A percentile compares a stretch with the other conserved stretches of the same genome.
Conservation (phyloP, 176 grass and related monocot species). For the Phragmites australis region DNA sequence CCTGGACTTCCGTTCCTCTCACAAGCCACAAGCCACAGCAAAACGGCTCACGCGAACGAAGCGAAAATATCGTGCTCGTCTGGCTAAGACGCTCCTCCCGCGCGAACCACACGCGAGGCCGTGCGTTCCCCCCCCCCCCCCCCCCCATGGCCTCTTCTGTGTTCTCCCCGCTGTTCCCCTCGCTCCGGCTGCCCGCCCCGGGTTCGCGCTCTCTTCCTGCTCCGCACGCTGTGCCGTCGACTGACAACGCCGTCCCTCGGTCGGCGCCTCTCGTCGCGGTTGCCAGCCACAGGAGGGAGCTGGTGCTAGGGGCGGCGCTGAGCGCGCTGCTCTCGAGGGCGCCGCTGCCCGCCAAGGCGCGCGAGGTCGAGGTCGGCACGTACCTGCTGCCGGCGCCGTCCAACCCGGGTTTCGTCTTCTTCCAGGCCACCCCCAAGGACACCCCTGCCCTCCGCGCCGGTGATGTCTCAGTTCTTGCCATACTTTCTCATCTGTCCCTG, state of each 20-base stretch:
- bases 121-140: background rate
- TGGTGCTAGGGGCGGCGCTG: constrained; percentile 55
- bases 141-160: constrained; percentile 51
- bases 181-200: constrained; percentile 32
- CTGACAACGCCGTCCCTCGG: background rate
- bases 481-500: background rate
- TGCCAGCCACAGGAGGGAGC: constrained; percentile 52
- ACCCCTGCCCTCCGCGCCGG: constrained; percentile 93
- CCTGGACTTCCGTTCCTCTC: background rate
- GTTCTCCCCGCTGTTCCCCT: constrained; percentile 37
- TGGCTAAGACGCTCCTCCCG: constrained; percentile 62
- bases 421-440: constrained; percentile 78
- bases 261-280: constrained; percentile 26
- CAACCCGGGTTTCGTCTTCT: constrained; percentile 77
- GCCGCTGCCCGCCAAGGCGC: constrained; percentile 41
- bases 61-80: constrained; percentile 32
- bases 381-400: constrained; percentile 68
- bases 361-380: constrained; percentile 76
- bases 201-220: background rate
- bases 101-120: constrained; percentile 29
- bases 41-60: background rate
- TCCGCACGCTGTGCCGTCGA: background rate
- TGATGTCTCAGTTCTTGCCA: constrained; percentile 31
- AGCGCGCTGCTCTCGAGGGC: constrained; percentile 43
- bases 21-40: background rate